These are phyloP conservation scores for Schizochytrium sp. DNA, from an alignment of 108 stramenopile genomes.

Conservation along the genomic window DNA sequence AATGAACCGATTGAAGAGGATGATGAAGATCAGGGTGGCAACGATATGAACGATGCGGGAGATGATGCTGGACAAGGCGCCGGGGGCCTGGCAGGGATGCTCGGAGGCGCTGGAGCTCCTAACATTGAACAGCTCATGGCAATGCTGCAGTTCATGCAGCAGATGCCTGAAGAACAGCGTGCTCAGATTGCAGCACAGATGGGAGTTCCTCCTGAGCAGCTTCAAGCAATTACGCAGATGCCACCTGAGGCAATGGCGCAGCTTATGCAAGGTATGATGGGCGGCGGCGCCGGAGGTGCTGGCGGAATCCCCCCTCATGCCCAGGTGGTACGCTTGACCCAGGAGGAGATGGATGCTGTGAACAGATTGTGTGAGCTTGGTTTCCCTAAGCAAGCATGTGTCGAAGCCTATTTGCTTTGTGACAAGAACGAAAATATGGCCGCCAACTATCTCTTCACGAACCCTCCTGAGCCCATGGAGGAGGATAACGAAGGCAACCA, in stretches of 20 bases:
- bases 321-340: slow-evolving; percentile 85
- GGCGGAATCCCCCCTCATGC: slow-evolving; percentile 73
- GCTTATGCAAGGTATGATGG: slow-evolving; percentile 75
- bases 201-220: slow-evolving; percentile 91
- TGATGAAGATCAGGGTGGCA: slow-evolving; percentile 1
- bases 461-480: slow-evolving; percentile 55
- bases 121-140: slow-evolving; percentile 88
- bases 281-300: slow-evolving; percentile 71
- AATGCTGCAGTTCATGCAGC: slow-evolving; percentile 52
- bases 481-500: slow-evolving; percentile 25
- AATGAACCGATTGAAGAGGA: slow-evolving; percentile 91
- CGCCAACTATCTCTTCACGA: slow-evolving; percentile 89
- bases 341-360: slow-evolving; percentile 95
- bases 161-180: slow-evolving; percentile 87
- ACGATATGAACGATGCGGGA: slow-evolving; percentile 3
- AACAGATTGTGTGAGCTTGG: slow-evolving; percentile 93
- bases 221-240: slow-evolving; percentile 88
- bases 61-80: neutral
- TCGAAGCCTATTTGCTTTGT: slow-evolving; percentile 97
- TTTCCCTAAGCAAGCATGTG: slow-evolving; percentile 90
- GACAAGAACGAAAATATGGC: slow-evolving; percentile 99
- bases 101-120: slow-evolving; percentile 77
- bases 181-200: slow-evolving; percentile 90
- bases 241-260: slow-evolving; percentile 93
- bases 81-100: slow-evolving; percentile 67